These are phyloP conservation scores for Thuidium tamariscinum DNA, from an alignment of 225 moss, liverwort and hornwort species.

Conservation along the genomic window DNA sequence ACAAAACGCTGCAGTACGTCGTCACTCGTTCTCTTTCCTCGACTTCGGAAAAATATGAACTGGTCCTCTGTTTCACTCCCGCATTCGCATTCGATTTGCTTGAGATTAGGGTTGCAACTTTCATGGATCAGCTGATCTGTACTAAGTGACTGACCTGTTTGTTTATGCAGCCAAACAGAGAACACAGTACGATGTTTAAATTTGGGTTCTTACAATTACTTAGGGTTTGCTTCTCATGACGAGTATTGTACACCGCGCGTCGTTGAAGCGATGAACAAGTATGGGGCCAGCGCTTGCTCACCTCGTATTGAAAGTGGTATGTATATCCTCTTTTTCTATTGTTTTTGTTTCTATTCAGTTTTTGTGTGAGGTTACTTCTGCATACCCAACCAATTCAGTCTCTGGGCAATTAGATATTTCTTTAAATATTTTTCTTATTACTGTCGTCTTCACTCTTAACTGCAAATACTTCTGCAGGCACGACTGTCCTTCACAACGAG, in stretches of 20 bases:
- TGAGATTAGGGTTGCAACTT: neutral
- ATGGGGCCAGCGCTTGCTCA: conserved; percentile 68
- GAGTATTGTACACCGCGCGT: conserved; percentile 95
- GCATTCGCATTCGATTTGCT: neutral
- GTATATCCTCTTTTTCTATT: neutral
- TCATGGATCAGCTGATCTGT: neutral
- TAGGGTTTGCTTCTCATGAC: conserved; percentile 89
- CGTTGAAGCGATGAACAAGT: conserved; percentile 46
- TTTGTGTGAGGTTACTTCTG: neutral
- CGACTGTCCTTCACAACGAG: conserved; percentile 66
- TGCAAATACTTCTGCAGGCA: conserved; percentile 33
- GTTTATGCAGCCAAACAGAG: conserved; percentile 48
- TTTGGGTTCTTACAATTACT: conserved; percentile 92
- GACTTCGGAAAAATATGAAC: neutral
- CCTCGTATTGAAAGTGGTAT: conserved; percentile 74
- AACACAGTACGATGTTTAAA: conserved; percentile 65
- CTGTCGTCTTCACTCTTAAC: neutral
- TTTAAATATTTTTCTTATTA: neutral
- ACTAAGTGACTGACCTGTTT: neutral
- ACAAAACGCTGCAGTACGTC: conserved; percentile 72
- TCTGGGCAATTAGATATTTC: neutral
- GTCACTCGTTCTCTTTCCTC: neutral
- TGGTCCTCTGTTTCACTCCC: neutral
- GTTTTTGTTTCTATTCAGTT: neutral
- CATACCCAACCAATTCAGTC: neutral